Evolutionary conservation across 257 asterid genomes (phyloP), one percentile per base, ranked within the genome.

Genomic region (Jacaranda copaia): DNA sequence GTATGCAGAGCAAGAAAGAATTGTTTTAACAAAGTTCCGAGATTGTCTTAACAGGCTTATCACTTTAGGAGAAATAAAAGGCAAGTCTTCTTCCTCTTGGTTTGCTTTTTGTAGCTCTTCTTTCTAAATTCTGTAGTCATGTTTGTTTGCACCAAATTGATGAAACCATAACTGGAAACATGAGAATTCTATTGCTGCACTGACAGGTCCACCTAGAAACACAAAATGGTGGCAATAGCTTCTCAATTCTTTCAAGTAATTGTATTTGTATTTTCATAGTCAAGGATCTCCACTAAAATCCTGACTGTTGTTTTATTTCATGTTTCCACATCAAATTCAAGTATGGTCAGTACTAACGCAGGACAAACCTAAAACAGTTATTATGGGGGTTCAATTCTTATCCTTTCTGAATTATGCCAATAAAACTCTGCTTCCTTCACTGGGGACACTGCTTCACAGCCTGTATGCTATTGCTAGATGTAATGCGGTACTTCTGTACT

Each of bases 1-100:
- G 19, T 93, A 87, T 53, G 87, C 86, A 49, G 99, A 91, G 77
- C 99, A 96, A 86, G 99, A 96, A 85, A 89, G 96, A 86, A 86
- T 93, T 36, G 87, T 93, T 75, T 85, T 96, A 87, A 88, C 93
- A 45, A 86, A 87, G 88, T 93, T 96, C 69, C 91, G 97, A 74
- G 98, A 96, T 73, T 96, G 98, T 85, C 99, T 96, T 38, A 89
- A 90, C 80, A 85, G 89, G 73, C 99, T 96, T 75, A 85, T 93
- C 86, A 90, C 96, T n/a, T 86, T 89, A 70, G 99, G 98, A 77
- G 93, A 95, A 81, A 81, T 91, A 76, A 91, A 89, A 91, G 97
- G 98, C 79, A 87, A 86, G 89, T 79, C 78, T 73, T 68, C 79
- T 45, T 80, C 68, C 72, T 74, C 70, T 59, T 73, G 45, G 69